Base-by-base conservation (phyloP, 495 filamentous ascomycete genomes). In the Penicillium pulvis region DNA sequence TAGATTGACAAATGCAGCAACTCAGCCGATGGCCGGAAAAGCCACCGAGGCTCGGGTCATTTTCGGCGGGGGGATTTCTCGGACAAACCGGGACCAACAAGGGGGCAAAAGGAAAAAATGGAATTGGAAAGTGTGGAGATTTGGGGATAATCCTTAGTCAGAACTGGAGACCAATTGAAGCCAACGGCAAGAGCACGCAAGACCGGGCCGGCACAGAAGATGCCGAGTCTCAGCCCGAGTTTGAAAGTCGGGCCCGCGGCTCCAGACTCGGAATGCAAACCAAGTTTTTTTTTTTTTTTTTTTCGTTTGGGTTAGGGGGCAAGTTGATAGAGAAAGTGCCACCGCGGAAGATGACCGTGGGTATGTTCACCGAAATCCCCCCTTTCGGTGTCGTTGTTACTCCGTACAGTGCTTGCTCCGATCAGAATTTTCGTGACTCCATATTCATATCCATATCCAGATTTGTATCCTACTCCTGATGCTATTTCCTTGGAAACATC, bases 11-110 rank as follows among this genome's bases (percentile, higher is more conserved):
- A 49, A 49, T 49, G 23, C 24, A 49, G 46, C 46, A 52, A 52
- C 30, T 41, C 14, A 41, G 49, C 31, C 35, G 49, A 41, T 23
- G 20, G 20, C 49, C 17, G 49, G 30, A 16, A 26, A 20, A 41
- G 54, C 54, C 53, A 51, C 60, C 65, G 54, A 63, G 51, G 57
- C 51, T 66, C 65, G 65, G 65, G 58, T 45, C 57, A 66, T 58
- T 57, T 33, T 68, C 63, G 65, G 61, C 12, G 41, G 45, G 20
- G 33, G 47, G 23, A 51, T 28, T 19, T 9, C 9, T 50, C 36
- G 55, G 55, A 26, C 33, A 30, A 43, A 53, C 19, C 46, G 46
- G 46, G 46, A 51, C 23, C 35, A 31, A n/a, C 45, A 35, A 50
- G 49, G 30, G 20, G 48, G 12, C n/a, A 10, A 53, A 49, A 56